phyloP scores from a whole-genome alignment of 2,329 filamentous ascomycete species.

The Colletotrichum truncatum region DNA sequence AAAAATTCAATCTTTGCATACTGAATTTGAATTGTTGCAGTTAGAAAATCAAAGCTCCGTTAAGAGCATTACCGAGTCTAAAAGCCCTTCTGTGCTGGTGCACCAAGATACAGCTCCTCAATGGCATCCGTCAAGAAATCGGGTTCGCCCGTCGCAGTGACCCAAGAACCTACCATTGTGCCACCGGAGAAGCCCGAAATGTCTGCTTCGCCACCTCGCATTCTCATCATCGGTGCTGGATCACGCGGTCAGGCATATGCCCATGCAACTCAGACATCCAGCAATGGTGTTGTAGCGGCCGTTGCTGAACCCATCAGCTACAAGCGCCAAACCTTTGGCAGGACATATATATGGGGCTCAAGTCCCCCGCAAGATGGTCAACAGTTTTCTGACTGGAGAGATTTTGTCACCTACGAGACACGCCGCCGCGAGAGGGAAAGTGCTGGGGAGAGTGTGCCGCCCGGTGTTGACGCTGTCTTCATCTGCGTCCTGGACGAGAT shows the following conservation, averaged over 20 bases:
- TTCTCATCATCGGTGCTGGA: conserved; percentile 85
- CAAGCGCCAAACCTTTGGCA: conserved; percentile 78
- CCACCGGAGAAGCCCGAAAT: conserved; percentile 51
- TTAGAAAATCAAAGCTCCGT: neutral
- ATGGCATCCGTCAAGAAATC: conserved; percentile 28
- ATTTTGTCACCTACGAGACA: conserved; percentile 79
- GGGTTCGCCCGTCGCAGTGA: conserved; percentile 17
- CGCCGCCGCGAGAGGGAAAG: conserved; percentile 63
- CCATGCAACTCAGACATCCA: conserved; percentile 69
- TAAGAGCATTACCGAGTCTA: neutral
- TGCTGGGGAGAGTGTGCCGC: conserved; percentile 57
- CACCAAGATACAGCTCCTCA: neutral
- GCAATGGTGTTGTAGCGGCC: conserved; percentile 75
- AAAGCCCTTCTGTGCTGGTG: neutral
- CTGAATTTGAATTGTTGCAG: too few relatives aligned
- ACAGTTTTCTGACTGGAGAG: conserved; percentile 77
- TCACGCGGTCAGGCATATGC: conserved; percentile 82
- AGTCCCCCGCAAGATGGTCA: conserved; percentile 65
- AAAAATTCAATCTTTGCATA: too few relatives aligned
- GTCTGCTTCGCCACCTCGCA: conserved; percentile 65
- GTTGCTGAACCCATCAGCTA: conserved; percentile 84
- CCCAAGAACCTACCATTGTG: conserved; percentile 37
- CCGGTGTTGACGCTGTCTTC: conserved; percentile 70
- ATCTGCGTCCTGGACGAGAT: conserved; percentile 84
- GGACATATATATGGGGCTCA: conserved; percentile 76